Conservation (phyloP, 2,329 filamentous ascomycete genomes). For the Clarireedia homoeocarpa region DNA sequence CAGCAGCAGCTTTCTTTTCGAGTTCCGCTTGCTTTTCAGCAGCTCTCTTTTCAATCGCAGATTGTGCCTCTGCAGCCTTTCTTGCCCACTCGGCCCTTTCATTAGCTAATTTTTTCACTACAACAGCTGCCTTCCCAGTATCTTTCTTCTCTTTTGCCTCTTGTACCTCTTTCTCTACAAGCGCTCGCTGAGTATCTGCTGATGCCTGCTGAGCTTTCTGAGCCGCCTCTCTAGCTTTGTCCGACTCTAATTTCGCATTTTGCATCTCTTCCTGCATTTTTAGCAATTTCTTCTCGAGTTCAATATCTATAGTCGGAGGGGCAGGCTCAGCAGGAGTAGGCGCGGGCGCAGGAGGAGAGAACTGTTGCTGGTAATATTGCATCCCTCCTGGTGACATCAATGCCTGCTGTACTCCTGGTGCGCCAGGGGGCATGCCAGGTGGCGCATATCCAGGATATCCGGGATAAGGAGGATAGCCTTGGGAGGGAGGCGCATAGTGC, state of each 20-base stretch:
- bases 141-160: conserved; percentile 25
- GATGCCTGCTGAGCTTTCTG: conserved; percentile 22
- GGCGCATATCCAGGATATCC: conserved; percentile 19
- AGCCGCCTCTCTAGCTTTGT: conserved; percentile 31
- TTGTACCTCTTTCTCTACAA: conserved; percentile 33
- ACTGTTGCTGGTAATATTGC: conserved; percentile 21
- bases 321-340: conserved; percentile 8
- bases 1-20: conserved; percentile 4
- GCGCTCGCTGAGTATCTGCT: conserved; percentile 34
- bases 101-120: conserved; percentile 36
- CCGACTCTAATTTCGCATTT: conserved; percentile 32
- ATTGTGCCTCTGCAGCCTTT: conserved; percentile 37
- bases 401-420: neutral
- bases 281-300: conserved; percentile 46
- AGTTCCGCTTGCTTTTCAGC: conserved; percentile 1
- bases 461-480: conserved; percentile 13
- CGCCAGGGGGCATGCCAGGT: conserved; percentile 12
- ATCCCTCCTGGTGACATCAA: conserved; percentile 9
- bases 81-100: conserved; percentile 36
- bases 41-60: conserved; percentile 15
- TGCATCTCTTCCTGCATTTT: conserved; percentile 51
- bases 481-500: conserved; percentile 26
- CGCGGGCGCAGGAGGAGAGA: conserved; percentile 15
- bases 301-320: conserved; percentile 20
- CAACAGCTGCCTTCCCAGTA: conserved; percentile 30